phyloP scores from a whole-genome alignment of 352 stramenopile genomes.

The Phytophthora foliorum region DNA sequence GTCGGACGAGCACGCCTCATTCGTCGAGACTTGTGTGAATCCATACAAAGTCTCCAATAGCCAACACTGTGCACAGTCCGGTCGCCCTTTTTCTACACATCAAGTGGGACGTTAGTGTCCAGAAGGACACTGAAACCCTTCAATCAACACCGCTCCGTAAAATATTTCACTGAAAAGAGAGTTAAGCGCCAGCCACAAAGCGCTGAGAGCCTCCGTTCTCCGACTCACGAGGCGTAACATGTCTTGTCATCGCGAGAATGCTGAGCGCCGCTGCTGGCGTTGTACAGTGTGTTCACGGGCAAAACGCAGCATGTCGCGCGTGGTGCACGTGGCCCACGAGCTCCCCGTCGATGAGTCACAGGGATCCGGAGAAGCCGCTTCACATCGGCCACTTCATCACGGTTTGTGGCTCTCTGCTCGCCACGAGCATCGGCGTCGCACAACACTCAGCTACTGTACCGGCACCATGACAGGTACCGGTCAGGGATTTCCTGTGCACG shows the following conservation, averaged over 20 bases:
- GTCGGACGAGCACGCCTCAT: too few species aligned
- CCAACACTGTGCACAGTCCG: slow-evolving; percentile 7
- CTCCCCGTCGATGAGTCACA: slow-evolving; percentile 4
- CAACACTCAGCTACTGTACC: slow-evolving; percentile 4
- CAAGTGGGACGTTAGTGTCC: slow-evolving; percentile 20
- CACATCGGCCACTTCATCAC: not conserved
- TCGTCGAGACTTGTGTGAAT: too few species aligned
- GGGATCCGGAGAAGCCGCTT: slow-evolving; percentile 10
- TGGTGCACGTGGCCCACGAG: not conserved
- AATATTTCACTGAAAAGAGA: slow-evolving; percentile 16
- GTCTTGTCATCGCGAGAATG: slow-evolving; percentile 14
- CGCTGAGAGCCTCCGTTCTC: not conserved
- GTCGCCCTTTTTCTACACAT: slow-evolving; percentile 1
- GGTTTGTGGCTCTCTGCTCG: slow-evolving; percentile 14
- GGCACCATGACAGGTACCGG: slow-evolving; percentile 1
- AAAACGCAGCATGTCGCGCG: slow-evolving; percentile 9
- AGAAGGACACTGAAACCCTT: slow-evolving; percentile 14
- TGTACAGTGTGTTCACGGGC: slow-evolving; percentile 5
- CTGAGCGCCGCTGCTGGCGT: slow-evolving; percentile 8
- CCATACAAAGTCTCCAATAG: too few species aligned
- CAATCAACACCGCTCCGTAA: slow-evolving; percentile 1
- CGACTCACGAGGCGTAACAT: slow-evolving; percentile 12
- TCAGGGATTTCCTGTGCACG: slow-evolving; percentile 24
- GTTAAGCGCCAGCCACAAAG: slow-evolving; percentile 10
- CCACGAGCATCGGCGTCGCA: slow-evolving; percentile 2